Evolutionary conservation across 768 basidiomycete genomes (phyloP).

Genomic region (Punctularia strigosozonata): DNA sequence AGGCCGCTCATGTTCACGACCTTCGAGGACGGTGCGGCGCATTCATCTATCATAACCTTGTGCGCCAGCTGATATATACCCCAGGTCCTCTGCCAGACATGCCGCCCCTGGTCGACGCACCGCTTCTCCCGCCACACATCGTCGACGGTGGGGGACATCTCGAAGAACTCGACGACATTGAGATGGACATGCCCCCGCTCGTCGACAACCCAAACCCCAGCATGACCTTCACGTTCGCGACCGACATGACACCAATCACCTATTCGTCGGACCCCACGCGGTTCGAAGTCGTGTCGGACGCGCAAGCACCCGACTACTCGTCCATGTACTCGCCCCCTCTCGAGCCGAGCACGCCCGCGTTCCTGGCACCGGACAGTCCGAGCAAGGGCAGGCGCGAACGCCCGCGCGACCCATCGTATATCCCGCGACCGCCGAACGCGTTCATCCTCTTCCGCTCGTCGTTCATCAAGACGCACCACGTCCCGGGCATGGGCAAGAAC

Average conservation of each 20-base stretch:
- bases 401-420: slow-evolving; percentile 63
- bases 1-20: too few relatives aligned
- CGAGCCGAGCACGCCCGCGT: slow-evolving; percentile 14
- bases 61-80: too few relatives aligned
- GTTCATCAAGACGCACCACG: slow-evolving; percentile 63
- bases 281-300: slow-evolving; percentile 8
- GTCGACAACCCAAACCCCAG: slow-evolving; percentile 40
- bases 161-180: neutral
- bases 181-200: slow-evolving; percentile 30
- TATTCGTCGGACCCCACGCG: slow-evolving; percentile 28
- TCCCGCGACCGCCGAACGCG: slow-evolving; percentile 76
- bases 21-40: too few relatives aligned
- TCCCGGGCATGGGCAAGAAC: slow-evolving; percentile 68
- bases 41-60: too few relatives aligned
- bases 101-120: too few relatives aligned
- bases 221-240: slow-evolving; percentile 53
- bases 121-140: too few relatives aligned
- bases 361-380: slow-evolving; percentile 24
- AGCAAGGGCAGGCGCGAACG: slow-evolving; percentile 52
- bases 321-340: slow-evolving; percentile 11
- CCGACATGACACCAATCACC: slow-evolving; percentile 44
- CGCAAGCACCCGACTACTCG: too few relatives aligned
- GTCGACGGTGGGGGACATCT: too few relatives aligned
- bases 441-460: slow-evolving; percentile 78
- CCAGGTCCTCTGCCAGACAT: too few relatives aligned